Conservation (phyloP, 176 grass and related monocot species). For the Lolium multiflorum region DNA sequence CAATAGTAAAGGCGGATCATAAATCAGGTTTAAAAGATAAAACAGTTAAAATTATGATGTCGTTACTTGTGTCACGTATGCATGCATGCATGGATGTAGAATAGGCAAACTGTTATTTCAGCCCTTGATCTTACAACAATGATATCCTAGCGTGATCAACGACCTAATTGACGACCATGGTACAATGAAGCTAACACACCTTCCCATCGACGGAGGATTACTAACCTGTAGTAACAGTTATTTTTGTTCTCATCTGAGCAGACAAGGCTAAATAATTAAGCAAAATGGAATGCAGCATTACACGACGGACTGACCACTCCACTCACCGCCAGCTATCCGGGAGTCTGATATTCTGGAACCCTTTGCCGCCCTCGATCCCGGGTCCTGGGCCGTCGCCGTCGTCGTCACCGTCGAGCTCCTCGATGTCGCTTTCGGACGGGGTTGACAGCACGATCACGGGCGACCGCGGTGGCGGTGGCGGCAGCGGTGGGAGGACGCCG, state of each 20-base stretch:
- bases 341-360: constrained; percentile 67
- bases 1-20: background rate
- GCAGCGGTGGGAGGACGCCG: background rate
- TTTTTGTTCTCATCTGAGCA: background rate
- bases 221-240: background rate
- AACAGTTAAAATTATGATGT: background rate
- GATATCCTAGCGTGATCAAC: too few species aligned
- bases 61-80: background rate
- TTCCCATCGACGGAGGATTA: background rate
- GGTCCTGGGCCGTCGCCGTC: constrained; percentile 36
- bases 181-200: too few species aligned
- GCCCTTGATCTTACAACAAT: background rate
- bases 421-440: background rate
- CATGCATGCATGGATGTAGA: background rate
- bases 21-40: background rate
- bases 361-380: background rate
- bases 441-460: constrained; percentile 34
- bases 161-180: too few species aligned
- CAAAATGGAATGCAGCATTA: background rate
- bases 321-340: constrained; percentile 79
- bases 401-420: background rate
- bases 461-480: background rate
- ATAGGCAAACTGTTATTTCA: background rate
- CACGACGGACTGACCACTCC: background rate
- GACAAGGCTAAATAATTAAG: background rate